Conservation (phyloP, 1,139 yeast species). For the Pichia terricola region DNA sequence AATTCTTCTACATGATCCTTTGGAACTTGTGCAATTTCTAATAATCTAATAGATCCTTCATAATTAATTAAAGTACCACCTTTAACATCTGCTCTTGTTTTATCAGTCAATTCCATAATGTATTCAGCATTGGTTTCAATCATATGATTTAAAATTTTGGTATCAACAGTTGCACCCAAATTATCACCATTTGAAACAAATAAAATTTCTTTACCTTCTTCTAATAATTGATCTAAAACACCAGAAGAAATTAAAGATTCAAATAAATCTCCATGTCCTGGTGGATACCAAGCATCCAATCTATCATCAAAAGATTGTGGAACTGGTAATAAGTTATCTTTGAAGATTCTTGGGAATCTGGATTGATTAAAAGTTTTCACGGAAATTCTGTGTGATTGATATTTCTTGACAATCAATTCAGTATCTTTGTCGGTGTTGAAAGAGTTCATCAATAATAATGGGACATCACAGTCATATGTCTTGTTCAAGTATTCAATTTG, state of each 20-base stretch:
- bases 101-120: slow-evolving; percentile 96
- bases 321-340: slow-evolving; percentile 90
- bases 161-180: slow-evolving; percentile 95
- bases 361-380: slow-evolving; percentile 96
- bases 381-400: slow-evolving; percentile 92
- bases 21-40: slow-evolving; percentile 98
- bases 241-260: slow-evolving; percentile 87
- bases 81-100: slow-evolving; percentile 97
- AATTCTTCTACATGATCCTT: slow-evolving; percentile 97
- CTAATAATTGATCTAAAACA: slow-evolving; percentile 79
- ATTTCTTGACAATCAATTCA: slow-evolving; percentile 88
- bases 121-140: slow-evolving; percentile 85
- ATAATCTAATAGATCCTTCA: slow-evolving; percentile 86
- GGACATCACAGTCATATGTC: slow-evolving; percentile 86
- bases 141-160: slow-evolving; percentile 88
- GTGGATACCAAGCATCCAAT: slow-evolving; percentile 90
- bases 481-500: slow-evolving; percentile 95
- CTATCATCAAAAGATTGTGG: slow-evolving; percentile 70
- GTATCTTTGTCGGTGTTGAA: slow-evolving; percentile 97
- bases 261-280: slow-evolving; percentile 97
- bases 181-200: slow-evolving; percentile 98
- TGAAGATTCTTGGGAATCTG: slow-evolving; percentile 88
- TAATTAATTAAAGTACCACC: slow-evolving; percentile 98
- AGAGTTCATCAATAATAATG: slow-evolving; percentile 93
- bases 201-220: slow-evolving; percentile 88